Evolutionary conservation across 257 asterid genomes (phyloP).

Genomic region (Osmanthus fragrans): DNA sequence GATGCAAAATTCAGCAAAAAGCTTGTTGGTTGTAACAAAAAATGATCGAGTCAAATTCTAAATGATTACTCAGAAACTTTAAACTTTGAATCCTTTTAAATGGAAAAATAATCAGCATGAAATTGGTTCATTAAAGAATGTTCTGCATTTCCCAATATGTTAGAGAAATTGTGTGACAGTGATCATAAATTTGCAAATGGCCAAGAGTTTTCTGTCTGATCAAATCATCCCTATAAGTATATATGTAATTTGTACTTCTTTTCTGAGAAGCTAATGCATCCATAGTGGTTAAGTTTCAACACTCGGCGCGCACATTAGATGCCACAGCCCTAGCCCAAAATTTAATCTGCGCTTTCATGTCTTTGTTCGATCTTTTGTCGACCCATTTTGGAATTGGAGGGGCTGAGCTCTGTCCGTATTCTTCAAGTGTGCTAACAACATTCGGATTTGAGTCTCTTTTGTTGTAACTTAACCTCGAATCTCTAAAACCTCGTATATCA

Average conservation of each 20-base stretch:
- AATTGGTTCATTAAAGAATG: conserved; percentile 9
- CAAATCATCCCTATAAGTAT: neutral
- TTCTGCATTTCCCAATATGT: neutral
- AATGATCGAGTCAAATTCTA: too few species aligned
- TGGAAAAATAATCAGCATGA: neutral
- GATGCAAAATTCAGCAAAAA: too few species aligned
- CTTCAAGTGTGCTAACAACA: neutral
- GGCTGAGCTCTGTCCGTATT: conserved; percentile 29
- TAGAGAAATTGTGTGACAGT: neutral
- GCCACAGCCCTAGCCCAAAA: conserved; percentile 98
- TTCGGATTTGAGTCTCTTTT: conserved; percentile 22
- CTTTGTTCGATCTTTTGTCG: conserved; percentile 52
- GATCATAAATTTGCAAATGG: neutral
- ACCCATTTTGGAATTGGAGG: conserved; percentile 52
- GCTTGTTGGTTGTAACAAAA: too few species aligned
- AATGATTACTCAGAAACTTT: neutral
- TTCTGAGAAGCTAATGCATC: neutral
- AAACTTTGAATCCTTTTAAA: neutral
- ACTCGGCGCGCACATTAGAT: conserved; percentile 80
- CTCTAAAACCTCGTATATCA: conserved; percentile 43
- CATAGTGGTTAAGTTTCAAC: conserved; percentile 16
- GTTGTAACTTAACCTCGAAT: conserved; percentile 41
- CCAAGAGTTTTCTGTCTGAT: neutral
- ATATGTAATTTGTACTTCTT: neutral
- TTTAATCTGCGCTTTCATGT: conserved; percentile 81